A percentile compares a stretch with the other conserved stretches of the same genome.
phyloP scores from a whole-genome alignment of 306 rosid species.

The Fragaria iinumae region DNA sequence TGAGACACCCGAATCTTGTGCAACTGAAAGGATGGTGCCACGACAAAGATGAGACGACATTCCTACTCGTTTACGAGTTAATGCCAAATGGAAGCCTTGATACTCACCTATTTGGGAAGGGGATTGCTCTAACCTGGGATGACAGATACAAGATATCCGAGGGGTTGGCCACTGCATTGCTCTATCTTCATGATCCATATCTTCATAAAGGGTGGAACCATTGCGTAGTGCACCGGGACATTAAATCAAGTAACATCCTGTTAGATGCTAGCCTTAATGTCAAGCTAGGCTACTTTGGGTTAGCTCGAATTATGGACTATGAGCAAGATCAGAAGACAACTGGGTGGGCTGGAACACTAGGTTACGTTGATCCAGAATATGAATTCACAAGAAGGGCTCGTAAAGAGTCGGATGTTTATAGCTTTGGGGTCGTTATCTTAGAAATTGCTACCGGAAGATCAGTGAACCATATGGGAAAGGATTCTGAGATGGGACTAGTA shows the following conservation, averaged over 20 bases:
- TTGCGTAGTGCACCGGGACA: background rate
- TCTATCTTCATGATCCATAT: background rate
- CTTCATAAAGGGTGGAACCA: background rate
- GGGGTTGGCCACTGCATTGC: background rate
- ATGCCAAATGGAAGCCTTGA: background rate
- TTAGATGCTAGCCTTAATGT: background rate
- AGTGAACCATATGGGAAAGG: background rate
- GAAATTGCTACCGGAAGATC: background rate
- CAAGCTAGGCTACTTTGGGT: background rate
- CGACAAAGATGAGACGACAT: background rate
- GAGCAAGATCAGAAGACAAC: background rate
- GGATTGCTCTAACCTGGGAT: background rate
- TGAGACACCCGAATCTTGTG: conserved; percentile 3
- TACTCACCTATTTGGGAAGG: background rate
- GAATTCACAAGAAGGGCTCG: background rate
- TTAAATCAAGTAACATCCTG: background rate
- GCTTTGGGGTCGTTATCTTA: background rate
- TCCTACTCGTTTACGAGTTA: conserved; percentile 9
- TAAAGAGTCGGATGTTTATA: background rate
- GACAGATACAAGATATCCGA: background rate
- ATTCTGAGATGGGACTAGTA: background rate
- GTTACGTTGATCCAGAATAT: background rate
- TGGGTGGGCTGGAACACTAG: background rate
- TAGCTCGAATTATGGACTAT: background rate
- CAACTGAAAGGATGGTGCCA: conserved; percentile 1